phyloP scores from a whole-genome alignment of 2,329 filamentous ascomycete genomes.

The Neurospora sp. region DNA sequence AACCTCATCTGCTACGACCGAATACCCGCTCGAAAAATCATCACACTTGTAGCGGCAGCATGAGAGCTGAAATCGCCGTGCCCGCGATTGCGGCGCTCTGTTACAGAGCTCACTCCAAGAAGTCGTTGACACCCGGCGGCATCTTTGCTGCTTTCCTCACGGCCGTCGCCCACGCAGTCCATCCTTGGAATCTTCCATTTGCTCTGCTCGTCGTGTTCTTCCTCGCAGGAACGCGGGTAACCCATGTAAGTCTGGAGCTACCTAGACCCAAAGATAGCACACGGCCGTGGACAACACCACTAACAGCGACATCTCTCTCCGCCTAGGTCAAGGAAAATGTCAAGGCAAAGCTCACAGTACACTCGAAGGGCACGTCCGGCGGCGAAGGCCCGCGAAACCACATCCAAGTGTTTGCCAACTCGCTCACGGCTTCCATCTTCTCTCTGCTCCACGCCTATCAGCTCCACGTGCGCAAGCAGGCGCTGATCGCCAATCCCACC shows the following conservation, averaged over 20 bases:
- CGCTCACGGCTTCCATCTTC: slow-evolving; percentile 61
- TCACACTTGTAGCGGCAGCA: slow-evolving; percentile 20
- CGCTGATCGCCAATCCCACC: slow-evolving; percentile 25
- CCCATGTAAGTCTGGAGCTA: slow-evolving; percentile 49
- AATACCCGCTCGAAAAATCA: neutral
- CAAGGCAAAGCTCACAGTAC: slow-evolving; percentile 73
- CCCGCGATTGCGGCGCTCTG: slow-evolving; percentile 51
- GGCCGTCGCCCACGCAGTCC: slow-evolving; percentile 72
- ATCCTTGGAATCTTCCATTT: slow-evolving; percentile 93
- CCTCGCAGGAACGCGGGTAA: slow-evolving; percentile 70
- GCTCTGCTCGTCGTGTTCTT: slow-evolving; percentile 77
- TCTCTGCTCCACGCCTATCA: slow-evolving; percentile 50
- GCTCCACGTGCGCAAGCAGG: slow-evolving; percentile 36
- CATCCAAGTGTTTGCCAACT: slow-evolving; percentile 85
- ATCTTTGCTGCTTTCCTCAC: slow-evolving; percentile 63
- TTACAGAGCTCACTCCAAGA: slow-evolving; percentile 58
- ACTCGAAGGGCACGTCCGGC: slow-evolving; percentile 59
- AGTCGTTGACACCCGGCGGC: slow-evolving; percentile 69
- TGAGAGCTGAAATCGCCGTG: slow-evolving; percentile 48
- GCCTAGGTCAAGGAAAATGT: slow-evolving; percentile 71
- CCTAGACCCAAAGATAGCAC: neutral
- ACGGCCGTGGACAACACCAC: neutral
- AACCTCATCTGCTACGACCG: neutral
- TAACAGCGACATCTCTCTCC: slow-evolving; percentile 13
- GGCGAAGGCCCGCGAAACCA: slow-evolving; percentile 78